Evolutionary conservation across 2,329 filamentous ascomycete species (phyloP).

Genomic region (Penicillium verrucosum): DNA sequence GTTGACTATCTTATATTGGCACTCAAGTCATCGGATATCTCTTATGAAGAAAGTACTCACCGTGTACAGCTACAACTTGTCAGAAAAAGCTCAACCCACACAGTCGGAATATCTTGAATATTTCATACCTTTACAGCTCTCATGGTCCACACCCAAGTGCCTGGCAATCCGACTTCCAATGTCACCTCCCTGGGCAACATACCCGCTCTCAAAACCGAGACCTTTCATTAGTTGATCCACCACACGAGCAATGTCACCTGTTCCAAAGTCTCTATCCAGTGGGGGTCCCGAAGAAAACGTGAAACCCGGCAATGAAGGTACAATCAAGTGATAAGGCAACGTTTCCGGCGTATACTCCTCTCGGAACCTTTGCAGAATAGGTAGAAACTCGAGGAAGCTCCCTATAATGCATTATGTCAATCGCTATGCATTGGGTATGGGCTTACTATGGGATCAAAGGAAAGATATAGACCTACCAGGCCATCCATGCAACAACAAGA

Average conservation of each 20-base stretch:
- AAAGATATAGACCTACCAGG: conserved; percentile 22
- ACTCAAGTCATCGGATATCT: background rate
- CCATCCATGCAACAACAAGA: conserved; percentile 45
- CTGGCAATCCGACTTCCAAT: conserved; percentile 29
- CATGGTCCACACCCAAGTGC: conserved; percentile 23
- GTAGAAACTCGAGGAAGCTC: conserved; percentile 34
- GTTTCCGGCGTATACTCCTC: conserved; percentile 26
- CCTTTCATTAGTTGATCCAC: conserved; percentile 31
- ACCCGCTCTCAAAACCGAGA: conserved; percentile 30
- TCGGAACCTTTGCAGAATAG: conserved; percentile 28
- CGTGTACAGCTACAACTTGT: conserved; percentile 24
- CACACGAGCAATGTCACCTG: conserved; percentile 25
- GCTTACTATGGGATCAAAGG: background rate
- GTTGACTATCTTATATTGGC: conserved; percentile 26
- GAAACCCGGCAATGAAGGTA: conserved; percentile 33
- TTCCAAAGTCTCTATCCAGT: conserved; percentile 25
- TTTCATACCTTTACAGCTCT: conserved; percentile 31
- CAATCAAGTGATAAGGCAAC: conserved; percentile 32
- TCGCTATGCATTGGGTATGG: background rate
- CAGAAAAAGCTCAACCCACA: background rate
- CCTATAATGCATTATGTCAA: conserved; percentile 17
- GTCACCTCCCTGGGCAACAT: conserved; percentile 34
- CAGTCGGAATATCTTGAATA: background rate
- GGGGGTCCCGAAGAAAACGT: conserved; percentile 32
- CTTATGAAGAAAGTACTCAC: conserved; percentile 16